Evolutionary conservation across 2,329 filamentous ascomycete genomes (phyloP), one percentile per base, ranked within the genome.

Genomic region (Exserohilum turcica): DNA sequence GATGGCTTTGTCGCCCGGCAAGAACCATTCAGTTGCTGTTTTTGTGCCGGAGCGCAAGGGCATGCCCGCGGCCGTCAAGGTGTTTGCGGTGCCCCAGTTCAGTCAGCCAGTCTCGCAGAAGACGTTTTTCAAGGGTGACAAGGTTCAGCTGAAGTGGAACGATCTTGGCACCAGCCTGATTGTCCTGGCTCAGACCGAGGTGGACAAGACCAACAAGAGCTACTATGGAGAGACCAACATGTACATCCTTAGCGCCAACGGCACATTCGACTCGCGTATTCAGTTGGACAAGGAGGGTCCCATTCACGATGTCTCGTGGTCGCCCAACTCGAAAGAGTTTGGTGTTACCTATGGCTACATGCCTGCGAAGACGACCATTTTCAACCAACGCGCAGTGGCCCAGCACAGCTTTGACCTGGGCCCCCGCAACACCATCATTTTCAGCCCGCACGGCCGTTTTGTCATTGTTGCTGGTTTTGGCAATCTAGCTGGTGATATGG

Each of bases 131-230:
- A 99, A 99, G 81, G 92, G 92, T 60, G 94, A 99, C 81, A 97
- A 97, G 81, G 93, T 99, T 42, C 92, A 97, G 77, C 81, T 99
- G 72, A 97, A 97, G 80, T 99, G 94, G 94, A 99, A 99, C 78
- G 85, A 88, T 63, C 82, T 91, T 57, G 94, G 94, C 47, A 96
- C 92, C 32, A 93, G 88, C 73, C 78, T 97, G 72, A 89, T 99
- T 70, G 93, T 97, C 63, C 85, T 99, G 68, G 93, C 94, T 50
- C 92, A 97, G 80, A 99, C 94, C 28, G 94, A 99, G 59, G 94
- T 97, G 48, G 94, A 99, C 78, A 95, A 94, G 80, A 92, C 92
- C 53, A 95, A 95, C 77, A 97, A 97, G 86, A 97, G 91, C 78
- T 99, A 99, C 80, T 99, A 99, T 67, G 94, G 94, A 72, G 94